Evolutionary conservation across 164 flowering plant species (phyloP).

Genomic region (Vitis riparia): DNA sequence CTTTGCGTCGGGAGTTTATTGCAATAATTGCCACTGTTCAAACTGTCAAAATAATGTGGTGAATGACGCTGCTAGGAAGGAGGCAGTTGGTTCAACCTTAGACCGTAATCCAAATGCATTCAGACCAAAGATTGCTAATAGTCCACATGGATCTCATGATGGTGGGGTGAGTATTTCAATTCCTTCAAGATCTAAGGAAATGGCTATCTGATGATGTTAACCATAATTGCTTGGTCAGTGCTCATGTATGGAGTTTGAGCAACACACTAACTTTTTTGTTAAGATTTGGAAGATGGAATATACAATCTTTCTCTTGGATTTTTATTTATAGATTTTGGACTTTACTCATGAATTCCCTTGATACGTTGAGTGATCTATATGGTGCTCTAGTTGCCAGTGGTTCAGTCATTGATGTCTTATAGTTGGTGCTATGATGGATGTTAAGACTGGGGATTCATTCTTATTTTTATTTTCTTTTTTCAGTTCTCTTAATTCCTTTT

Average conservation of each 20-base stretch:
- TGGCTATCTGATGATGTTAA: not conserved
- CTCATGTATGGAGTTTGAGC: not conserved
- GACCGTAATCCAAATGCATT: constrained; percentile 95
- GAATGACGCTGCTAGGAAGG: constrained; percentile 74
- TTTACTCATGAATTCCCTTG: no score
- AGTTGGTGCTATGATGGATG: no score
- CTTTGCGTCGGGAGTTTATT: constrained; percentile 88
- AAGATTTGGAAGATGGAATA: no score
- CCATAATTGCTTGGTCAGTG: not conserved
- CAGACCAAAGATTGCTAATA: constrained; percentile 86
- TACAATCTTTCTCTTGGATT: no score
- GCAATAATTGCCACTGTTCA: constrained; percentile 90
- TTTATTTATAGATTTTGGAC: no score
- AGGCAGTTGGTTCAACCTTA: constrained; percentile 74
- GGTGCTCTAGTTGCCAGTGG: no score
- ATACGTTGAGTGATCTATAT: no score
- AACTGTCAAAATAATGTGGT: constrained; percentile 85
- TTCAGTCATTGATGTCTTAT: no score
- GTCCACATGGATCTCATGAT: constrained; percentile 67
- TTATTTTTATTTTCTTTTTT: no score
- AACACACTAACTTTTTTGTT: no score
- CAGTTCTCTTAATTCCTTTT: no score
- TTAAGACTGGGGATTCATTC: no score
- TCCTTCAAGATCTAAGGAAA: not conserved
- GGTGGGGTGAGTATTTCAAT: constrained; percentile 44